Evolutionary conservation across 169 alveolate species (phyloP).

Genomic region (Eimeria necatrix): DNA sequence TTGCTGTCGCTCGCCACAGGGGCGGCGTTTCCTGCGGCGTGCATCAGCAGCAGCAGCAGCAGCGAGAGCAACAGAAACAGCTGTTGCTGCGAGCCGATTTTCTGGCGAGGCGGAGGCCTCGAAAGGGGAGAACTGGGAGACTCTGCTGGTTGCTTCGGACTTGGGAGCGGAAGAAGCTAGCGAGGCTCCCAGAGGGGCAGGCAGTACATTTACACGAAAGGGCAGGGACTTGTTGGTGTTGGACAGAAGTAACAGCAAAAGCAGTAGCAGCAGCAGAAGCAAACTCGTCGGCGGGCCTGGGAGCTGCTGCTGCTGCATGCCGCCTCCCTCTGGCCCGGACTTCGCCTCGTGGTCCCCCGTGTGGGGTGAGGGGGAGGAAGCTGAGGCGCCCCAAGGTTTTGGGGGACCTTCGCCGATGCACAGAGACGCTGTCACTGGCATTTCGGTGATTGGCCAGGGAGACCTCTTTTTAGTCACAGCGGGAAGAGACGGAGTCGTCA

Average conservation of each 20-base stretch:
- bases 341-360: conserved; percentile 35
- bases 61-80: not conserved
- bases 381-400: conserved; percentile 24
- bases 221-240: not conserved
- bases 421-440: conserved; percentile 72
- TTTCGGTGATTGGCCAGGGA: not conserved
- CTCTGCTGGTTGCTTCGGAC: conserved; percentile 35
- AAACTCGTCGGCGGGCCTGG: not conserved
- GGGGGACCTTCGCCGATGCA: conserved; percentile 61
- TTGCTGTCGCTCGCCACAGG: conserved; percentile 45
- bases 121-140: conserved; percentile 39
- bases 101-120: not conserved
- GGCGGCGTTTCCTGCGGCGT: not conserved
- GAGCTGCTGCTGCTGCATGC: conserved; percentile 45
- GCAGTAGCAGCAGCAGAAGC: conserved; percentile 38
- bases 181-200: not conserved
- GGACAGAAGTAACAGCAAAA: conserved; percentile 7
- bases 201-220: not conserved
- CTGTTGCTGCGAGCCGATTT: conserved; percentile 22
- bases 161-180: not conserved
- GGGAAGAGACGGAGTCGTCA: conserved; percentile 79
- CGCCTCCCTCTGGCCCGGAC: not conserved
- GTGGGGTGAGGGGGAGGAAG: conserved; percentile 15
- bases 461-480: conserved; percentile 48
- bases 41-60: not conserved